These are phyloP conservation scores for Russula foetens DNA, from an alignment of 768 basidiomycete genomes.

Conservation along the genomic window DNA sequence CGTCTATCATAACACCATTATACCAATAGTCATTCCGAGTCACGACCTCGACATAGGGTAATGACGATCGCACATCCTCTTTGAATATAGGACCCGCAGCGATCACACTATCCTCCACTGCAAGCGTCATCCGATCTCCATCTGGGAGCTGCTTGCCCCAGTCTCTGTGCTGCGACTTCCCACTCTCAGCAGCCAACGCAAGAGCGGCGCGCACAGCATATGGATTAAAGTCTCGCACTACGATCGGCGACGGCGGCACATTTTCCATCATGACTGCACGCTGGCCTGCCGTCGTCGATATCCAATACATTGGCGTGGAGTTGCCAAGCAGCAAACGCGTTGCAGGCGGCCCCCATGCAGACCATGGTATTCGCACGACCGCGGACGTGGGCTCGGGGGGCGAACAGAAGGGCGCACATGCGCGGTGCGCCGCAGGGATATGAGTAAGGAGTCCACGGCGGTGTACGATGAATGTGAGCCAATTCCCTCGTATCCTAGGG, in stretches of 20 bases:
- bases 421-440: background rate
- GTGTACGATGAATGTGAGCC: slow-evolving; percentile 23
- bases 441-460: slow-evolving; percentile 19
- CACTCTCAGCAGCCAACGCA: background rate
- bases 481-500: slow-evolving; percentile 12
- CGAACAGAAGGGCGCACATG: slow-evolving; percentile 1
- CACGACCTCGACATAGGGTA: slow-evolving; percentile 24
- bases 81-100: slow-evolving; percentile 14
- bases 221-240: slow-evolving; percentile 23
- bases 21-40: slow-evolving; percentile 17
- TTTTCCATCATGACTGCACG: slow-evolving; percentile 19
- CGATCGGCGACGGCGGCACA: background rate
- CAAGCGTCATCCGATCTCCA: slow-evolving; percentile 1
- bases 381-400: background rate
- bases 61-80: slow-evolving; percentile 16
- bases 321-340: slow-evolving; percentile 24
- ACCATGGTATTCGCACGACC: slow-evolving; percentile 16
- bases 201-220: slow-evolving; percentile 8
- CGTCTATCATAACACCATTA: slow-evolving; percentile 25
- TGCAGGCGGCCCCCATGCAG: slow-evolving; percentile 21
- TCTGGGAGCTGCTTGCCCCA: slow-evolving; percentile 2
- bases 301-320: slow-evolving; percentile 22
- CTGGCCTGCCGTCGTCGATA: slow-evolving; percentile 27
- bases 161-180: background rate
- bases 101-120: background rate